Evolutionary conservation across 2,329 filamentous ascomycete species (phyloP), one percentile per base, ranked within the genome.

Genomic region (Pestalotiopsis sp.): DNA sequence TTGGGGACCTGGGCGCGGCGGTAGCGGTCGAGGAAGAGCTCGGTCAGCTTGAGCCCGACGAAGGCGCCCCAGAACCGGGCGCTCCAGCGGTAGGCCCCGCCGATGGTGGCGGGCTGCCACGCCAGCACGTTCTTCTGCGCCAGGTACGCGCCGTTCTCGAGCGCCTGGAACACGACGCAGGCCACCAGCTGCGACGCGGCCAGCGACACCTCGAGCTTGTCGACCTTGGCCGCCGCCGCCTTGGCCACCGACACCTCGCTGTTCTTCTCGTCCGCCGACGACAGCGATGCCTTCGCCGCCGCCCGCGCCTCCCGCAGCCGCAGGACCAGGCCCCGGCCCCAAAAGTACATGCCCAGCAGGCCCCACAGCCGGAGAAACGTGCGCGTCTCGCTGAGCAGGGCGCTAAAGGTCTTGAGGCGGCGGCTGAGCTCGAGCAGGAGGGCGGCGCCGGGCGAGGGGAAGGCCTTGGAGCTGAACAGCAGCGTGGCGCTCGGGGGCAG

Each of bases 101-200:
- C 85, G 77, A 92, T 86, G 61, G 85, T 86, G 61, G 86, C 83
- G 14, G 85, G 82, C 5, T 80, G 79, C 80, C 88, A 85, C 17
- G 81, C 84, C 64, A 97, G 76, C 3, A 97, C 87, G 22, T 91
- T 90, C 78, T 94, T 94, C 69, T 84, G 83, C 3, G 89, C 85
- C 48, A 98, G 85, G 81, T 92, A 97, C 17, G 92, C 92, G 52
- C 87, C 85, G 80, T 97, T 98, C 83, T 99, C 96, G 55, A 95
- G 84, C 1, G 88, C 81, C 80, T 98, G 94, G 82, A 92, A 97
- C 10, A 82, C 77, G 10, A 91, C 80, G 78, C 92, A 92, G 11
- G 88, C 84, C 11, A 85, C 71, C 22, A 97, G 87, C 78, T 96
- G 92, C 6, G 86, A 81, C 78, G 89, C 91, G 24, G 88, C 87